These are phyloP conservation scores for Rhizopogon salebrosus DNA, from an alignment of 768 basidiomycete species.

Conservation along the genomic window DNA sequence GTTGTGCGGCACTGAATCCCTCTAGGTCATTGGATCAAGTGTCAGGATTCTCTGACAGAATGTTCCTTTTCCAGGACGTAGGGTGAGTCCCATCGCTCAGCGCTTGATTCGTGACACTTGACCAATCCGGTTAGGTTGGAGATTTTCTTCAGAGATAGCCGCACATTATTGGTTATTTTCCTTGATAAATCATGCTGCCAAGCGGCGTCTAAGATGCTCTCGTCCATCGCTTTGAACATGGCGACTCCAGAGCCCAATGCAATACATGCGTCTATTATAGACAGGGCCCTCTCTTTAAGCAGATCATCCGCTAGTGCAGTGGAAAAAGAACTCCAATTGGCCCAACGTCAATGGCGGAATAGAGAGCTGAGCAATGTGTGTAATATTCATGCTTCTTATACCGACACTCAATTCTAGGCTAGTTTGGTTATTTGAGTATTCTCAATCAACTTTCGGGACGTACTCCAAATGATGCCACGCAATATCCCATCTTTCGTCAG, in stretches of 20 bases:
- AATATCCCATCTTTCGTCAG: constrained; percentile 89
- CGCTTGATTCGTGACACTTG: neutral
- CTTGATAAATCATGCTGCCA: constrained; percentile 60
- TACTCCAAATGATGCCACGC: constrained; percentile 91
- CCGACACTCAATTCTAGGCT: neutral
- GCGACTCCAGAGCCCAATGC: neutral
- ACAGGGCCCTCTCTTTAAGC: constrained; percentile 23
- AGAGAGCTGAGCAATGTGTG: constrained; percentile 88
- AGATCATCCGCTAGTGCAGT: constrained; percentile 1
- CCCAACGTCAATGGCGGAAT: constrained; percentile 81
- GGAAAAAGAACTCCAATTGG: constrained; percentile 52
- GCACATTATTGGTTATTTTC: constrained; percentile 83
- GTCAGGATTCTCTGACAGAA: constrained; percentile 70
- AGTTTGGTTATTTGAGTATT: constrained; percentile 89
- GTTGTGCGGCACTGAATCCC: neutral
- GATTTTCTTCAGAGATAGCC: constrained; percentile 89
- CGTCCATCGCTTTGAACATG: constrained; percentile 27
- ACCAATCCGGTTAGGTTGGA: constrained; percentile 53
- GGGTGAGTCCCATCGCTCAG: constrained; percentile 50
- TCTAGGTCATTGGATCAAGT: constrained; percentile 77
- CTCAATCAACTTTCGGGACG: constrained; percentile 90
- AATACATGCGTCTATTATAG: constrained; percentile 21
- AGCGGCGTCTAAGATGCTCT: constrained; percentile 50
- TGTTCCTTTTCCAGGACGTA: constrained; percentile 87
- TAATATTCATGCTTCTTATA: constrained; percentile 1